Evolutionary conservation across 2,329 filamentous ascomycete genomes (phyloP).

Genomic region (Cryoendolithus antarcticus): DNA sequence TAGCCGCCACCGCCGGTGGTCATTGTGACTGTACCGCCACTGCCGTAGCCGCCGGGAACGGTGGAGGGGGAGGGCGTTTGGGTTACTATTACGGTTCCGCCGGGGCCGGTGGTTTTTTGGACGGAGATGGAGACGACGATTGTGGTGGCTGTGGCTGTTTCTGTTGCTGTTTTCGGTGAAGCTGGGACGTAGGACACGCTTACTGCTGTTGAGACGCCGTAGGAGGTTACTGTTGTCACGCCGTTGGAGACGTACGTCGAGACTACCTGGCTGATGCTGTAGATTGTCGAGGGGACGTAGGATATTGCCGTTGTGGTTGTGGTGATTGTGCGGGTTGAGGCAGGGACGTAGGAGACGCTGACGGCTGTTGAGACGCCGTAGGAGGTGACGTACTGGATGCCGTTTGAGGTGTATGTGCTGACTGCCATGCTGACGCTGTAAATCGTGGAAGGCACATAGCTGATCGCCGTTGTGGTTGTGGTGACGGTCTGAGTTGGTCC

Average conservation of each 20-base stretch:
- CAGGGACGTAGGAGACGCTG: constrained; percentile 13
- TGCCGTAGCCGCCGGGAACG: constrained; percentile 1
- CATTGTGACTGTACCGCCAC: constrained; percentile 7
- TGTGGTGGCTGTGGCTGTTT: constrained; percentile 9
- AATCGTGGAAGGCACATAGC: constrained; percentile 12
- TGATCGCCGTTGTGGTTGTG: constrained; percentile 3
- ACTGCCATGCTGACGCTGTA: constrained; percentile 15
- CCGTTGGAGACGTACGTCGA: constrained; percentile 14
- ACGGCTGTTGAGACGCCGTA: constrained; percentile 18
- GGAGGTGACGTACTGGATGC: constrained; percentile 13
- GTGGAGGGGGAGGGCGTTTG: neutral
- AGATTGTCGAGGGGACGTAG: constrained; percentile 5
- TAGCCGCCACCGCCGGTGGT: constrained; percentile 11
- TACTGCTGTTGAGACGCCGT: constrained; percentile 15
- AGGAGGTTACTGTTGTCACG: constrained; percentile 14
- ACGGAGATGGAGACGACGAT: constrained; percentile 10
- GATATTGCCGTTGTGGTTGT: constrained; percentile 13
- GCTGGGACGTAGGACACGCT: constrained; percentile 5
- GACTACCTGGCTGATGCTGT: neutral
- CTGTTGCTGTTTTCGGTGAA: constrained; percentile 5
- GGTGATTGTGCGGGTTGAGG: constrained; percentile 14
- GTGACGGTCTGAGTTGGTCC: constrained; percentile 5
- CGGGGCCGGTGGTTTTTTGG: constrained; percentile 4
- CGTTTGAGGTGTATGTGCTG: constrained; percentile 15
- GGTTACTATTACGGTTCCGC: constrained; percentile 10